Percentiles rank a stretch among this genome's conserved stretches.
These are phyloP conservation scores for Pichia sp. DNA, from an alignment of 1,139 yeast species.

Conservation along the genomic window DNA sequence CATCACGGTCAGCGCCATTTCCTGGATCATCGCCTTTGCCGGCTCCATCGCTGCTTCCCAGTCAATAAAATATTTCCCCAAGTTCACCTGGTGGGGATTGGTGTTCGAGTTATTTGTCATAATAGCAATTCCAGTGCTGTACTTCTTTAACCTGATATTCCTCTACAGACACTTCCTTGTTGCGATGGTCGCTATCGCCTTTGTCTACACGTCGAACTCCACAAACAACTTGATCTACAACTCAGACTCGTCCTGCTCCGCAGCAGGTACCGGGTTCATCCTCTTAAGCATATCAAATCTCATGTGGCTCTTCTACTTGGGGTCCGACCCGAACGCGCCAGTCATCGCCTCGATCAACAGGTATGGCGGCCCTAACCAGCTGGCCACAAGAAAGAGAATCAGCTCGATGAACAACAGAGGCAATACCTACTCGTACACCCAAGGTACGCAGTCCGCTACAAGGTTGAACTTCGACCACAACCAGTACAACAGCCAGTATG, in stretches of 20 bases:
- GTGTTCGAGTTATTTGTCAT: constrained; percentile 70
- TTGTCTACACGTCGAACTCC: constrained; percentile 78
- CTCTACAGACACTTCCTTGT: constrained; percentile 63
- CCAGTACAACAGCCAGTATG: not conserved
- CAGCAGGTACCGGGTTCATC: constrained; percentile 92
- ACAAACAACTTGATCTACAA: constrained; percentile 75
- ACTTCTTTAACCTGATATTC: constrained; percentile 65
- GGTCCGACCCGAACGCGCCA: constrained; percentile 75
- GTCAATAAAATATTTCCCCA: constrained; percentile 47
- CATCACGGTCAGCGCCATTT: constrained; percentile 37
- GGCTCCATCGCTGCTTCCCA: constrained; percentile 66
- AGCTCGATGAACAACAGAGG: constrained; percentile 9
- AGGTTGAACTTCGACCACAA: constrained; percentile 1
- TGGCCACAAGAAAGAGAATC: constrained; percentile 14
- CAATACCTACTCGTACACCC: constrained; percentile 4
- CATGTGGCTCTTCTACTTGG: constrained; percentile 81
- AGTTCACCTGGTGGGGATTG: constrained; percentile 97
- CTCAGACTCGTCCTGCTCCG: constrained; percentile 60
- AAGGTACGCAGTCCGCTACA: constrained; percentile 5
- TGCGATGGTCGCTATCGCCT: constrained; percentile 59
- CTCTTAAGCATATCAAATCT: constrained; percentile 74
- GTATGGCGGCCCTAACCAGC: constrained; percentile 35
- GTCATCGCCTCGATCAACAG: constrained; percentile 82
- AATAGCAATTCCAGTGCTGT: constrained; percentile 50
- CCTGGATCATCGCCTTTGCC: constrained; percentile 84